phyloP scores from a whole-genome alignment of 106 monocot species.

The Apostasia shenzhenica region DNA sequence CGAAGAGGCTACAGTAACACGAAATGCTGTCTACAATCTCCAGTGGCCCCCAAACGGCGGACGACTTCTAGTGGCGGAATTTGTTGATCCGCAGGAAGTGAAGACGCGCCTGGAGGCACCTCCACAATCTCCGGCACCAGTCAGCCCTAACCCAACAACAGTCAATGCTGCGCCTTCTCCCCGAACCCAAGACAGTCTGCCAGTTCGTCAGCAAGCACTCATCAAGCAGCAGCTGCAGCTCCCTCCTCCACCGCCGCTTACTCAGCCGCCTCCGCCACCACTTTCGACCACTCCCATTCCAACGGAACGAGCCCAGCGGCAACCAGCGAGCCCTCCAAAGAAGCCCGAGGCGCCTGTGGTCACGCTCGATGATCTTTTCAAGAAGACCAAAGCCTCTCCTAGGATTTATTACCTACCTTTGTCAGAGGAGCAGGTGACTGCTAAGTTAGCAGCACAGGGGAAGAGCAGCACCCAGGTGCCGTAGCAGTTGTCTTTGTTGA shows the following conservation, averaged over 20 bases:
- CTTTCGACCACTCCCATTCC: conserved; percentile 1
- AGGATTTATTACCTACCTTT: conserved; percentile 86
- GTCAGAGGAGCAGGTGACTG: conserved; percentile 60
- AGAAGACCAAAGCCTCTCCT: conserved; percentile 64
- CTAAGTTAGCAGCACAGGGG: conserved; percentile 35
- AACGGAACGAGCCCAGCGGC: background rate
- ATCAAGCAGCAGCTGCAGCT: conserved; percentile 15
- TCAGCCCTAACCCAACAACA: conserved; percentile 36
- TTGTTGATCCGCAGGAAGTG: conserved; percentile 74
- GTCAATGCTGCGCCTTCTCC: conserved; percentile 11
- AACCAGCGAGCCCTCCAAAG: conserved; percentile 8
- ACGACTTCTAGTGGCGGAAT: conserved; percentile 58
- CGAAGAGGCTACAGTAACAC: conserved; percentile 66
- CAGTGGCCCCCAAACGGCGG: conserved; percentile 93
- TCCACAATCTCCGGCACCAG: conserved; percentile 35
- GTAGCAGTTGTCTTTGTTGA: background rate
- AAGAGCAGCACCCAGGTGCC: conserved; percentile 10
- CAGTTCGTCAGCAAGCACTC: conserved; percentile 12
- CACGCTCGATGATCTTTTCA: conserved; percentile 89
- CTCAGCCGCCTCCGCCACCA: conserved; percentile 7
- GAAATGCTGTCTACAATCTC: conserved; percentile 80
- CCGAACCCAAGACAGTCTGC: conserved; percentile 12
- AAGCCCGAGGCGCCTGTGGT: conserved; percentile 51
- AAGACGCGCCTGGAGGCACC: conserved; percentile 45
- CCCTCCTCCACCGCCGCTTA: conserved; percentile 22